Evolutionary conservation across 345 rosid genomes (phyloP).

Genomic region (Chamaenerion angustifolium): DNA sequence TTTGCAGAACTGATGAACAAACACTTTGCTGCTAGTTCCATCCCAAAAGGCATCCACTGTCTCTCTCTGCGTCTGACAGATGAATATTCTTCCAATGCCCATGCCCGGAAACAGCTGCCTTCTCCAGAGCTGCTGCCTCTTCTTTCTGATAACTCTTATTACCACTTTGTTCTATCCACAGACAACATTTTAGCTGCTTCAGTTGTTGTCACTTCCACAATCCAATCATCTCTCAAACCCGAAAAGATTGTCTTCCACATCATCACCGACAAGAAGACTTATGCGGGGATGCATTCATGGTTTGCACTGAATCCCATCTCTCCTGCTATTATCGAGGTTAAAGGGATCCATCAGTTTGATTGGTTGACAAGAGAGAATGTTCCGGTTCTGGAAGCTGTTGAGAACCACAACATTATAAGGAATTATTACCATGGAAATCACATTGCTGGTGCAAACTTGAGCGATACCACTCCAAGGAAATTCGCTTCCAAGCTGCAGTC

Average conservation of each 20-base stretch:
- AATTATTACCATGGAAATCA: conserved; percentile 92
- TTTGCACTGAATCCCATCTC: conserved; percentile 73
- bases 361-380: conserved; percentile 96
- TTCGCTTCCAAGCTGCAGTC: conserved; percentile 93
- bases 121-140: conserved; percentile 91
- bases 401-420: conserved; percentile 69
- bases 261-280: conserved; percentile 97
- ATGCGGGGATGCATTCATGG: conserved; percentile 98
- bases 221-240: conserved; percentile 68
- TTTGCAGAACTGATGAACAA: conserved; percentile 92
- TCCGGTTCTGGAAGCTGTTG: conserved; percentile 96
- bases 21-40: conserved; percentile 95
- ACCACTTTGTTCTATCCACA: conserved; percentile 75
- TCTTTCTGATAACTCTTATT: conserved; percentile 76
- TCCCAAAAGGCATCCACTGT: conserved; percentile 97
- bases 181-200: conserved; percentile 97
- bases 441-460: conserved; percentile 63
- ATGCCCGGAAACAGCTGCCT: conserved; percentile 89
- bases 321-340: conserved; percentile 87
- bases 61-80: conserved; percentile 85
- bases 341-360: conserved; percentile 95
- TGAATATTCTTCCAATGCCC: conserved; percentile 95
- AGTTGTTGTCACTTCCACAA: conserved; percentile 79
- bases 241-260: conserved; percentile 89
- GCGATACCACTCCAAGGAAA: conserved; percentile 67